A percentile compares a stretch with the other conserved stretches of the same genome.
These are phyloP conservation scores for Pythium aristosporum DNA, from an alignment of 352 stramenopile species.

Conservation along the genomic window DNA sequence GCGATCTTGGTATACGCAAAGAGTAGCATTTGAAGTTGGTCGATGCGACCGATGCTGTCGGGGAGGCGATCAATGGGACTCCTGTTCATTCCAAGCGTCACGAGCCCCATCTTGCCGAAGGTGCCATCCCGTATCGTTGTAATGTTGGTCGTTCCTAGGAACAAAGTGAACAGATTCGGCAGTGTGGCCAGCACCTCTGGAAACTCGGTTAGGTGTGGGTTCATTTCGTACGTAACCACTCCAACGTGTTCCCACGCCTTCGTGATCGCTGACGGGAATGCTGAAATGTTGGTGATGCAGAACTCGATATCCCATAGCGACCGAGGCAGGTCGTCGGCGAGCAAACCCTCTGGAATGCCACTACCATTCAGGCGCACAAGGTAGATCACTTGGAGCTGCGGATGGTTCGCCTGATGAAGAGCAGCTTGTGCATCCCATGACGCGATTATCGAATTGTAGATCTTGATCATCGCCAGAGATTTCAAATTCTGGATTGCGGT, in stretches of 20 bases:
- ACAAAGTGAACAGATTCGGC: neutral
- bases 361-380: neutral
- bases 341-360: neutral
- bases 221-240: neutral
- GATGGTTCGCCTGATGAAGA: neutral
- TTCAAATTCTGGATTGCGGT: neutral
- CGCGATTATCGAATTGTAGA: slow-evolving; percentile 13
- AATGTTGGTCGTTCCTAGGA: neutral
- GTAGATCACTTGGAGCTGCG: neutral
- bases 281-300: slow-evolving; percentile 2
- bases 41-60: neutral
- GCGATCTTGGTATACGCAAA: neutral
- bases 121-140: neutral
- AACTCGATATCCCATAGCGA: slow-evolving; percentile 1
- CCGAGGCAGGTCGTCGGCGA: neutral
- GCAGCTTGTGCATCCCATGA: neutral
- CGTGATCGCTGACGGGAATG: neutral
- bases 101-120: neutral
- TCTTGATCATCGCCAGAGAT: neutral
- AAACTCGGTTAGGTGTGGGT: neutral
- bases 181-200: neutral
- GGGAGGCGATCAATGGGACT: neutral
- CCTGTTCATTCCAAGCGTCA: neutral
- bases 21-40: neutral
- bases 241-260: neutral